Conservation (phyloP, 1,139 yeast genomes). For the Meyerozyma athensensis region DNA sequence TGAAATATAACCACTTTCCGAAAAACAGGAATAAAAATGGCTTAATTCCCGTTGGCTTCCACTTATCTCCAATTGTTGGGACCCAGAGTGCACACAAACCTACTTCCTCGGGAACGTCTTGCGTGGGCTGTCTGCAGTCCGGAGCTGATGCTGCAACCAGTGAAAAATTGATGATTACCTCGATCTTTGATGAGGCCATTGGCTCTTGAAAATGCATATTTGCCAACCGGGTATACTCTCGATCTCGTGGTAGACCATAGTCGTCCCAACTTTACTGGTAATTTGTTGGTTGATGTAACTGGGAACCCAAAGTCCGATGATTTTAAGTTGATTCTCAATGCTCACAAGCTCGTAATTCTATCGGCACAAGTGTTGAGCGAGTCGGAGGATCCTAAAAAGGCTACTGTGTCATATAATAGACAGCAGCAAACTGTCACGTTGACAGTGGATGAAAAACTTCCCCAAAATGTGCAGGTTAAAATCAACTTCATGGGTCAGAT, state of each 20-base stretch:
- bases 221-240: constrained; percentile 44
- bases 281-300: constrained; percentile 15
- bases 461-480: constrained; percentile 6
- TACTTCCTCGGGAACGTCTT: not conserved
- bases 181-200: constrained; percentile 10
- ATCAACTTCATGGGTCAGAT: constrained; percentile 50
- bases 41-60: not conserved
- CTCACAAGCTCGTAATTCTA: constrained; percentile 36
- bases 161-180: not conserved
- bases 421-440: constrained; percentile 28
- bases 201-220: constrained; percentile 25
- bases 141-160: not conserved
- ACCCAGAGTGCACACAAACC: not conserved
- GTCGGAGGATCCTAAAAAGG: constrained; percentile 17
- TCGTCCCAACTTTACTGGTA: constrained; percentile 56
- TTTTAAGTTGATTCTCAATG: constrained; percentile 32
- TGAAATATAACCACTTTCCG: too few species aligned
- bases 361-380: constrained; percentile 17
- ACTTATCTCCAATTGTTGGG: constrained; percentile 3
- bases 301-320: constrained; percentile 7
- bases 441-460: constrained; percentile 9
- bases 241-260: constrained; percentile 38
- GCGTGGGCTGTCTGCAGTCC: not conserved
- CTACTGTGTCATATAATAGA: constrained; percentile 31
- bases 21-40: not conserved